Conservation (phyloP, 2,329 filamentous ascomycete species). For the Cordyceps tenuipes region DNA sequence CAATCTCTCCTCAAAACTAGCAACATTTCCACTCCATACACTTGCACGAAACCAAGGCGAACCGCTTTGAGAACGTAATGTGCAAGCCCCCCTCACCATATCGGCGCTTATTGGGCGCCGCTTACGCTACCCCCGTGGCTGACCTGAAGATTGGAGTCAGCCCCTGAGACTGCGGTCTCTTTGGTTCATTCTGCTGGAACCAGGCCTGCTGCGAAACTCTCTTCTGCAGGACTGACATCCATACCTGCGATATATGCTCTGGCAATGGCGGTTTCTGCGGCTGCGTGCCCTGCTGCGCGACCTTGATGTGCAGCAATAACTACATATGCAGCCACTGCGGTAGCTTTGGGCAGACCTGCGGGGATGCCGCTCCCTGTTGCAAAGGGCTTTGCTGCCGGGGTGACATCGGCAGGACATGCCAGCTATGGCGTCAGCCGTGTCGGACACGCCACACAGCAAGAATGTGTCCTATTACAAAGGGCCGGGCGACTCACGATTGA, state of each 20-base stretch:
- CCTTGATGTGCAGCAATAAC: background rate
- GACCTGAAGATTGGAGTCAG: background rate
- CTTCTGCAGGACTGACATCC: background rate
- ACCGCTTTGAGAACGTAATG: background rate
- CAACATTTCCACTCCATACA: background rate
- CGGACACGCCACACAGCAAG: too few relatives aligned
- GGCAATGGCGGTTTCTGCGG: constrained; percentile 1
- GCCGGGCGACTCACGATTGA: too few relatives aligned
- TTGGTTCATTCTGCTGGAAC: background rate
- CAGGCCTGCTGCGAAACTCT: background rate
- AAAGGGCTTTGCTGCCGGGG: background rate
- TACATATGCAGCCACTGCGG: background rate
- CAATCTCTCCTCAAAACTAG: background rate
- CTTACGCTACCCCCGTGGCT: background rate
- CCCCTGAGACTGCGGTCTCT: too few relatives aligned
- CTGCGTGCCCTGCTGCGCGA: background rate
- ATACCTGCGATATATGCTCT: background rate
- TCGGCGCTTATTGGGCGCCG: background rate
- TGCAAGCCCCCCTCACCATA: background rate
- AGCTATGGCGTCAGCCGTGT: too few relatives aligned
- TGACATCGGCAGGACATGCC: too few relatives aligned
- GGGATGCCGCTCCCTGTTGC: background rate
- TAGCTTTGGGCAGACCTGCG: background rate
- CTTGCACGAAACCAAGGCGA: background rate
- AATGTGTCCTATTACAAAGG: too few relatives aligned